phyloP scores from a whole-genome alignment of 129 eudicot genomes.

The Tanacetum coccineum region DNA sequence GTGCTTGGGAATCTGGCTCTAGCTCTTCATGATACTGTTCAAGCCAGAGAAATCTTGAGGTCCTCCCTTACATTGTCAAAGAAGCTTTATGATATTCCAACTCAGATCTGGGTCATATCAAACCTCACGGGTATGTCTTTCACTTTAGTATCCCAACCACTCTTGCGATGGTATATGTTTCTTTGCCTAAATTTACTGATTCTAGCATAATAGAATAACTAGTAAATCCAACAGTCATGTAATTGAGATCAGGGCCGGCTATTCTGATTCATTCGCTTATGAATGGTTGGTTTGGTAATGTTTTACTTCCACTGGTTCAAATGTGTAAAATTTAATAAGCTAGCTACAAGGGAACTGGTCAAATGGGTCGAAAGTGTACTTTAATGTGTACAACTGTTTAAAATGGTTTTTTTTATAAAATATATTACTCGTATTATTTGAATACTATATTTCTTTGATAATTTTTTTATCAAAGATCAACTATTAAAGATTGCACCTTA shows the following conservation, averaged over 20 bases:
- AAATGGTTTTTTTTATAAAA: not conserved
- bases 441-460: too few species aligned
- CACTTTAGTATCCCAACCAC: constrained; percentile 4
- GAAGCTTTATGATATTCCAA: constrained; percentile 90
- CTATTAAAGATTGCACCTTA: too few species aligned
- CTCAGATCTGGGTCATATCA: constrained; percentile 94
- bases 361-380: too few species aligned
- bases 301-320: too few species aligned
- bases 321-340: too few species aligned
- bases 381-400: not conserved
- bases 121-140: constrained; percentile 54
- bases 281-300: too few species aligned
- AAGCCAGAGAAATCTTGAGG: constrained; percentile 86
- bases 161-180: constrained; percentile 4
- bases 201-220: not conserved
- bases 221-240: not conserved
- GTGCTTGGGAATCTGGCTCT: constrained; percentile 88
- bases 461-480: too few species aligned
- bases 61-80: constrained; percentile 89
- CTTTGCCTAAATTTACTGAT: not conserved
- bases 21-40: constrained; percentile 88
- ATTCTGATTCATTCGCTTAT: not conserved
- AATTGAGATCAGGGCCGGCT: not conserved
- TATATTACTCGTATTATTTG: not conserved
- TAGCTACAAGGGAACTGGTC: too few species aligned